Conservation (phyloP, 129 eudicot species). For the Flaveria bidentis region DNA sequence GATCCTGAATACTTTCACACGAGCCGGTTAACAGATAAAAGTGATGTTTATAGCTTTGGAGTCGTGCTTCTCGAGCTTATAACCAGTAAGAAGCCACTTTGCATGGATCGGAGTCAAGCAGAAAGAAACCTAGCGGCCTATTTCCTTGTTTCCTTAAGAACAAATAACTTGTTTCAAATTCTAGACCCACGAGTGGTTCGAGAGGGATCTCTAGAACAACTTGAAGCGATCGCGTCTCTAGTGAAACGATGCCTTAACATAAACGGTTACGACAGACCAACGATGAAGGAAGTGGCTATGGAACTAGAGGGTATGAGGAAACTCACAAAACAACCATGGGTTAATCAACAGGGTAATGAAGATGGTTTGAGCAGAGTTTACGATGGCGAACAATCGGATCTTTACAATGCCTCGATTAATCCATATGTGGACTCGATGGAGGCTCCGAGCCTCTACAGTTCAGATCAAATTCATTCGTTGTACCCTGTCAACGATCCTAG, state of each 20-base stretch:
- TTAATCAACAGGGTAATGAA: not conserved
- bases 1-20: slow-evolving; percentile 8
- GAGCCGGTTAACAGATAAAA: not conserved
- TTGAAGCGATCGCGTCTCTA: not conserved
- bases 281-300: slow-evolving; percentile 2
- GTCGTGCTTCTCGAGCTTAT: not conserved
- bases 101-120: not conserved
- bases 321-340: slow-evolving; percentile 7
- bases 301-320: not conserved
- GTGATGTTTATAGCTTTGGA: slow-evolving; percentile 9
- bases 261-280: not conserved
- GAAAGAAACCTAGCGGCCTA: not conserved
- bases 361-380: not conserved
- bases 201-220: not conserved
- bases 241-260: not conserved
- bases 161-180: not conserved
- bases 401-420: not conserved
- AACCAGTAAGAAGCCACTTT: not conserved
- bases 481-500: not conserved
- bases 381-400: not conserved
- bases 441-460: not conserved
- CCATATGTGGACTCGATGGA: not conserved
- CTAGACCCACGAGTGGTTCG: slow-evolving; percentile 4
- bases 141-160: not conserved
- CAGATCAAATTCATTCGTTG: not conserved